Evolutionary conservation across 768 basidiomycete species (phyloP).

Genomic region (Mycena chlorophos): DNA sequence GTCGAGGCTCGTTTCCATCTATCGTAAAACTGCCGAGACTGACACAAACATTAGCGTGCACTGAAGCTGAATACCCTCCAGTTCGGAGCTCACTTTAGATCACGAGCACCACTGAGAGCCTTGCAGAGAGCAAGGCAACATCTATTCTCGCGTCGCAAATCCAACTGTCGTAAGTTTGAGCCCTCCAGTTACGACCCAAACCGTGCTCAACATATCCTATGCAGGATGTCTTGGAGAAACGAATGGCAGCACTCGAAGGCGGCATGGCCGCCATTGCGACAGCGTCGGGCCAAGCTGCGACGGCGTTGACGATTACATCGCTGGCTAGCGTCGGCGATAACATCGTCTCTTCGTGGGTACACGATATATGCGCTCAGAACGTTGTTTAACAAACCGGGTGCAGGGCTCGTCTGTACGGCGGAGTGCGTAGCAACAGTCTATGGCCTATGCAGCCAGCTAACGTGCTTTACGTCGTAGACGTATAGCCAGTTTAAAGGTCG

Average conservation of each 20-base stretch:
- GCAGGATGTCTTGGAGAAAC: slow-evolving; percentile 29
- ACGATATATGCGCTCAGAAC: neutral
- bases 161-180: slow-evolving; percentile 8
- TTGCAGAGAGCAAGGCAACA: slow-evolving; percentile 2
- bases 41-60: neutral
- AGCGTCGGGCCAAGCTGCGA: slow-evolving; percentile 61
- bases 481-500: slow-evolving; percentile 66
- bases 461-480: slow-evolving; percentile 37
- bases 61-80: neutral
- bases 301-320: slow-evolving; percentile 58
- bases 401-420: slow-evolving; percentile 59
- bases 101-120: too few species aligned
- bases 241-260: slow-evolving; percentile 55
- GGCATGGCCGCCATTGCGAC: slow-evolving; percentile 29
- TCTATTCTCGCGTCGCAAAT: slow-evolving; percentile 12
- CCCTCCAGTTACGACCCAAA: neutral
- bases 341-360: slow-evolving; percentile 55
- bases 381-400: neutral
- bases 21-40: too few species aligned
- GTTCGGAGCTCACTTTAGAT: too few species aligned
- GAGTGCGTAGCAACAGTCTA: slow-evolving; percentile 37
- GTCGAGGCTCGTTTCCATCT: slow-evolving; percentile 38
- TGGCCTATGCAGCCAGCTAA: neutral
- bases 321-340: slow-evolving; percentile 61
- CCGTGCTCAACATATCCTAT: neutral